Base-by-base conservation (phyloP, 805 yeast genomes). In the Wickerhamomyces xylosicus region DNA sequence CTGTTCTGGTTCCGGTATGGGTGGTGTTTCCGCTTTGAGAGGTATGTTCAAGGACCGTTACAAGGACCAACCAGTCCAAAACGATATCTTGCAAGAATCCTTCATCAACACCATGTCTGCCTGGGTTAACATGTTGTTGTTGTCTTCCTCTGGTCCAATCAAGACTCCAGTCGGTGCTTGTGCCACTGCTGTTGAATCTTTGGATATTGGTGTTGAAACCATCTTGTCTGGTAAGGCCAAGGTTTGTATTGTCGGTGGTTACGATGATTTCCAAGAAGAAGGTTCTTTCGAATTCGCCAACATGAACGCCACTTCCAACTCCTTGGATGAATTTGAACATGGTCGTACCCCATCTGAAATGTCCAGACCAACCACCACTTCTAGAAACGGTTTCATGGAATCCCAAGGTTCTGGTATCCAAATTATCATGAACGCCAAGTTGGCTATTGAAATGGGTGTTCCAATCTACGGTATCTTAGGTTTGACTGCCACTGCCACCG, bases 1-100 rank as follows among this genome's bases (percentile, higher is more conserved):
- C 76, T 89, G 97, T 74, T 83, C 95, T 36, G 99, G 99, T 71
- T 87, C 97, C 41, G 99, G 99, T 77, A 90, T 92, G 95, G 99
- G 99, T 67, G 99, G 99, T 81, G 94, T 90, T 54, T 62, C 83
- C 52, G 98, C 99, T 38, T 68, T 92, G 58, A 85, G 94, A 63
- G 97, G 96, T 54, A 92, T 92, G 97, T 92, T 87, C 73, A 87
- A 75, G 65, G 95, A 90, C 59, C 80, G 99, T 69, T 92, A 73
- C 69, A 69, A 76, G 52, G 99, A 92, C 62, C 72, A 72, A 64
- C 96, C 95, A 40, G 96, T 89, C 40, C 98, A 94, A 71, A 92
- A 85, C 61, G 99, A 92, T 67, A 83, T 92, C 51, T 72, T 92
- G 53, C 98, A 90, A 68, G 99, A 92, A 67, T 89, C 98, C 43